Percentiles rank a stretch among this genome's conserved stretches.
phyloP scores from a whole-genome alignment of 2,329 filamentous ascomycete species.

The Beauveria bassiana region DNA sequence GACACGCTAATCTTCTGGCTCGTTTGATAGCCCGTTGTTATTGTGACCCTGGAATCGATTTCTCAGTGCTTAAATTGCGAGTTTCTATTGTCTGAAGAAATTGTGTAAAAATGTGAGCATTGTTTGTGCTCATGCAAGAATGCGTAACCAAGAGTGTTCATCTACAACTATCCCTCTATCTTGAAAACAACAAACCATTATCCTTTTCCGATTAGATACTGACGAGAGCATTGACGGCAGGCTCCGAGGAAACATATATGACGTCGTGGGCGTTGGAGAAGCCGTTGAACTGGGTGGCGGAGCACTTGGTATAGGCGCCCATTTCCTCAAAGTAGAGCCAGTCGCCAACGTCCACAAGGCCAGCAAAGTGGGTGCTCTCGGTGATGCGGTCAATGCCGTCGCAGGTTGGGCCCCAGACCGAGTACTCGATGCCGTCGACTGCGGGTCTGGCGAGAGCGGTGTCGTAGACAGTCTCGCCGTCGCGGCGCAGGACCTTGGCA shows the following conservation, averaged over 20 bases:
- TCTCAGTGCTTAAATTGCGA: too few relatives aligned
- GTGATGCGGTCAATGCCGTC: slow-evolving; percentile 96
- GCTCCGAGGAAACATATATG: slow-evolving; percentile 91
- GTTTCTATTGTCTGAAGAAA: too few relatives aligned
- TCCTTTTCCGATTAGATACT: slow-evolving; percentile 16
- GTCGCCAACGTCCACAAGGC: slow-evolving; percentile 81
- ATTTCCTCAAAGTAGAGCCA: slow-evolving; percentile 99
- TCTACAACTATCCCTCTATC: background rate
- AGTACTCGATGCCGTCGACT: slow-evolving; percentile 65
- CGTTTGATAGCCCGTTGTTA: too few relatives aligned
- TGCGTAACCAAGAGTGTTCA: background rate
- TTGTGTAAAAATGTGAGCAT: background rate
- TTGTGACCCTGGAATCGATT: too few relatives aligned
- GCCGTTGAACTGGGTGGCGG: slow-evolving; percentile 94
- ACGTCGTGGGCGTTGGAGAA: slow-evolving; percentile 90
- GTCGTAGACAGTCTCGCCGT: slow-evolving; percentile 51
- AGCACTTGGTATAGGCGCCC: slow-evolving; percentile 98
- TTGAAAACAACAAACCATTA: background rate
- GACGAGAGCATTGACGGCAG: slow-evolving; percentile 71
- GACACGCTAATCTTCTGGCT: too few relatives aligned
- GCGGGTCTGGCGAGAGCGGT: slow-evolving; percentile 40
- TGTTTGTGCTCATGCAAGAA: background rate
- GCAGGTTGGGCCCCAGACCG: slow-evolving; percentile 96
- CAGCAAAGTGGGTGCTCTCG: slow-evolving; percentile 67
- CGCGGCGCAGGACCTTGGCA: slow-evolving; percentile 68